Conservation (phyloP, 164 flowering plant genomes). For the Annona squamosa region DNA sequence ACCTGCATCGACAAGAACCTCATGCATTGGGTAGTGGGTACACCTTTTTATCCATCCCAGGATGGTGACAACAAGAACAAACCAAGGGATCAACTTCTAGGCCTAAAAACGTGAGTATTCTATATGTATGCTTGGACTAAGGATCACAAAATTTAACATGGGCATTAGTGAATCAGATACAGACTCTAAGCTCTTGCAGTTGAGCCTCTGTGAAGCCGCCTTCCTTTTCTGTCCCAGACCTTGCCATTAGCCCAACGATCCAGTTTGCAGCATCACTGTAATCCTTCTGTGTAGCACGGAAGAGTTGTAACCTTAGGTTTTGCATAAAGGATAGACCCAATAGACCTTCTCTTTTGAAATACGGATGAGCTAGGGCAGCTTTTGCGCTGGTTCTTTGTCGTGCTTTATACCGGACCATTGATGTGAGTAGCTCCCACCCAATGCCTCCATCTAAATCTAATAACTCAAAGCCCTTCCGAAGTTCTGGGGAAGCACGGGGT, state of each 20-base stretch:
- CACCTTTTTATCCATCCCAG: neutral
- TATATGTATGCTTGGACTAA: neutral
- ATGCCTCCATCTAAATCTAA: conserved; percentile 83
- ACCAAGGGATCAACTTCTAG: neutral
- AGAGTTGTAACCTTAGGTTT: conserved; percentile 59
- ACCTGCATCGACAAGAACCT: too few species aligned
- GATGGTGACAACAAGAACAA: neutral
- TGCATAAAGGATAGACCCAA: conserved; percentile 77
- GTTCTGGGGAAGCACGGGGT: conserved; percentile 77
- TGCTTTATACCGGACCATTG: conserved; percentile 92
- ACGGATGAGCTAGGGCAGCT: conserved; percentile 88
- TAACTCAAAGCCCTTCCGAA: conserved; percentile 77
- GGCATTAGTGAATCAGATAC: conserved; percentile 11
- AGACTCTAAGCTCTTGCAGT: conserved; percentile 71
- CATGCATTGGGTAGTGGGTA: too few species aligned
- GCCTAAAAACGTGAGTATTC: neutral
- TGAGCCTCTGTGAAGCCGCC: conserved; percentile 98
- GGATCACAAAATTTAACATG: neutral
- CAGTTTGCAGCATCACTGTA: conserved; percentile 79
- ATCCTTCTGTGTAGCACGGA: conserved; percentile 86
- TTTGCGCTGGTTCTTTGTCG: conserved; percentile 85
- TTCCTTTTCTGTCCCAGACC: conserved; percentile 76
- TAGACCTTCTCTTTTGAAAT: conserved; percentile 79
- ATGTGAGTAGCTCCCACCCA: conserved; percentile 95
- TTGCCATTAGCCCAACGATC: conserved; percentile 78